Base-by-base conservation (phyloP, 768 basidiomycete species). In the Lepiota subincarnata region DNA sequence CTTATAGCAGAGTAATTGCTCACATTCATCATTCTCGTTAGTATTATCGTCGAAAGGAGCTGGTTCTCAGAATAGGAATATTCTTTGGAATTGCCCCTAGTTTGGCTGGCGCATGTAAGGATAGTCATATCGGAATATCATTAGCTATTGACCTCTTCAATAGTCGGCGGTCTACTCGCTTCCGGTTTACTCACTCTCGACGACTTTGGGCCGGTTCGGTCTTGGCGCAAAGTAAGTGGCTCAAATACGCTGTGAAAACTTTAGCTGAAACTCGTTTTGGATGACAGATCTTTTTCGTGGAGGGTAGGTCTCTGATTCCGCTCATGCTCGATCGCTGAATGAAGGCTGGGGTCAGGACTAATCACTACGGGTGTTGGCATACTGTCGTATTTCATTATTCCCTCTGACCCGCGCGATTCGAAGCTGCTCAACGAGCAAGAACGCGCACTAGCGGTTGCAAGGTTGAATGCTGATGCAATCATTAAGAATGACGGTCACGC, bases 21-120 rank as follows among this genome's bases (percentile, higher is more conserved):
- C 20, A 3, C 26, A n/a, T 6, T 12, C n/a, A 49, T 11, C 35
- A 19, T 55, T 57, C 18, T 61, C 8, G 40, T 7, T 43, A 69
- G 66, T 72, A 67, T 48, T 72, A 72, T 54, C 66, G 67, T 37
- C 65, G 70, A 11, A 52, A 62, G 20, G 70, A 72, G 49, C 55
- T 72, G 1, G 68, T 72, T 5, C 55, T 70, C 36, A 59, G 70
- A 18, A 66, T 70, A 4, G 69, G 70, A 7, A 61, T 72, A 11
- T 72, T 72, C 55, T 69, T 70, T 46, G 70, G 70, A n/a, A 37
- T 64, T 5, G 64, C 70, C 3, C 68, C 70, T 1, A 59, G 65
- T 26, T 60, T 72, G 26, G 70, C 70, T 26, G 70, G 70, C 26
- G 69, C 67, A 31, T 72, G 70, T 70, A 53, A 44, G 31, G 31